Conservation (phyloP, 2,329 filamentous ascomycete species). For the Ophiocordyceps australis region DNA sequence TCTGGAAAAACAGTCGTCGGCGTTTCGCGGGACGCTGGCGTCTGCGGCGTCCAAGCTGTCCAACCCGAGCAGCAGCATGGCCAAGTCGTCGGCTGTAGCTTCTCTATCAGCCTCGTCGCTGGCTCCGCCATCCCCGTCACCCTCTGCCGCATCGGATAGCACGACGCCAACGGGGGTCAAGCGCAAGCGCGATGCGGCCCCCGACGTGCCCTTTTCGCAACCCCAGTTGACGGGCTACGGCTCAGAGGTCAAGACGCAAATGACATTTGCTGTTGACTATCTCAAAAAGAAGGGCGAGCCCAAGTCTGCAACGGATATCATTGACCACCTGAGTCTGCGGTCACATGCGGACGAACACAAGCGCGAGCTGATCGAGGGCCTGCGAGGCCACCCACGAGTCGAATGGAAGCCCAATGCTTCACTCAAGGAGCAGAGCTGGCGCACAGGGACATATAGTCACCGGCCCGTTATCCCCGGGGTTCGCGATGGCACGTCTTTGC, state of each 20-base stretch:
- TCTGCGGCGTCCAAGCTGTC: slow-evolving; percentile 46
- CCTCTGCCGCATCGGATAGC: slow-evolving; percentile 34
- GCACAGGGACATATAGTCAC: slow-evolving; percentile 61
- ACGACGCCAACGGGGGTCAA: slow-evolving; percentile 49
- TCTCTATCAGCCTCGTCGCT: too few species aligned
- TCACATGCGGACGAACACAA: slow-evolving; percentile 42
- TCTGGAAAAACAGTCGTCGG: slow-evolving; percentile 46
- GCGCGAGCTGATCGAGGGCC: slow-evolving; percentile 45
- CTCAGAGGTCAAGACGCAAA: slow-evolving; percentile 67
- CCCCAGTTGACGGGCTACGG: slow-evolving; percentile 61
- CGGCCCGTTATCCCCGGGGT: slow-evolving; percentile 68
- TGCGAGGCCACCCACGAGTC: slow-evolving; percentile 45
- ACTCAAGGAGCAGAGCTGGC: slow-evolving; percentile 48
- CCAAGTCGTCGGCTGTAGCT: too few species aligned
- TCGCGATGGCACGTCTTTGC: slow-evolving; percentile 55
- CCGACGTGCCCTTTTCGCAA: slow-evolving; percentile 51
- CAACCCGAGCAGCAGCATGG: slow-evolving; percentile 23
- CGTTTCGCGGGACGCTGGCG: slow-evolving; percentile 41
- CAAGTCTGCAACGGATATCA: slow-evolving; percentile 57
- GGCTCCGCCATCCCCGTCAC: slow-evolving; percentile 44
- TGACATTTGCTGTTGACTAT: slow-evolving; percentile 73
- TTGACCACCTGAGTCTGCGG: slow-evolving; percentile 61
- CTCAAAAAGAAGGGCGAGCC: slow-evolving; percentile 54
- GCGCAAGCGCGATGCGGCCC: slow-evolving; percentile 35
- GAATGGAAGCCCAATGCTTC: slow-evolving; percentile 35